Evolutionary conservation across 768 basidiomycete genomes (phyloP).

Genomic region (Phylloporus sp.): DNA sequence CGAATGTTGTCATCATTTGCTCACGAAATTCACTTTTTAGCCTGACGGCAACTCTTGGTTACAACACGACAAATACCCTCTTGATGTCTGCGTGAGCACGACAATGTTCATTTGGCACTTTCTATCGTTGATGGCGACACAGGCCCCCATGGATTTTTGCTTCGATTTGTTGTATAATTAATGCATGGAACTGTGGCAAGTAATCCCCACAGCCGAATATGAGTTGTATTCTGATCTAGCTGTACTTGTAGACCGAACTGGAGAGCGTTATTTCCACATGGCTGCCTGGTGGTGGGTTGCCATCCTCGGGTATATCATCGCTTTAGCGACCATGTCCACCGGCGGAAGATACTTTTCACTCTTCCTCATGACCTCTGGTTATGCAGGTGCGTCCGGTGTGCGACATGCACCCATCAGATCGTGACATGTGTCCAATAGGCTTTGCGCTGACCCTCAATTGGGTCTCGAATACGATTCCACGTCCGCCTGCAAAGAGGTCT

Average conservation of each 20-base stretch:
- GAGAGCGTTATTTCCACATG: conserved; percentile 64
- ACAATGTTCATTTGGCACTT: neutral
- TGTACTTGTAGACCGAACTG: conserved; percentile 47
- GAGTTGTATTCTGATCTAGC: neutral
- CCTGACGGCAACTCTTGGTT: conserved; percentile 56
- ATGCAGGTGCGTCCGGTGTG: conserved; percentile 31
- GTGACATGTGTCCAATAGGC: conserved; percentile 23
- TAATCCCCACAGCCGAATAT: neutral
- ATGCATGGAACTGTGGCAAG: conserved; percentile 52
- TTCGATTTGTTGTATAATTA: conserved; percentile 43
- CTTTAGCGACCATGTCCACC: conserved; percentile 46
- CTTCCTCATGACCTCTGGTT: conserved; percentile 59
- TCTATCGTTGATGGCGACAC: neutral
- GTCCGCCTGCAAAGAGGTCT: conserved; percentile 49
- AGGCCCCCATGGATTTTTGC: conserved; percentile 63
- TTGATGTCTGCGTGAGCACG: conserved; percentile 52
- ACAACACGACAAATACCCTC: conserved; percentile 52
- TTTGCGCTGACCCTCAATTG: conserved; percentile 47
- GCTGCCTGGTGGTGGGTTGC: conserved; percentile 53
- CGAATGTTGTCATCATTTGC: neutral
- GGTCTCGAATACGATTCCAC: conserved; percentile 57
- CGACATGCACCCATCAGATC: neutral
- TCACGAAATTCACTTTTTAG: conserved; percentile 25
- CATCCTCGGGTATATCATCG: conserved; percentile 56
- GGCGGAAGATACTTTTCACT: conserved; percentile 55